Base-by-base conservation (phyloP, 139 green algal species). In the Chlamydomonas sp. region DNA sequence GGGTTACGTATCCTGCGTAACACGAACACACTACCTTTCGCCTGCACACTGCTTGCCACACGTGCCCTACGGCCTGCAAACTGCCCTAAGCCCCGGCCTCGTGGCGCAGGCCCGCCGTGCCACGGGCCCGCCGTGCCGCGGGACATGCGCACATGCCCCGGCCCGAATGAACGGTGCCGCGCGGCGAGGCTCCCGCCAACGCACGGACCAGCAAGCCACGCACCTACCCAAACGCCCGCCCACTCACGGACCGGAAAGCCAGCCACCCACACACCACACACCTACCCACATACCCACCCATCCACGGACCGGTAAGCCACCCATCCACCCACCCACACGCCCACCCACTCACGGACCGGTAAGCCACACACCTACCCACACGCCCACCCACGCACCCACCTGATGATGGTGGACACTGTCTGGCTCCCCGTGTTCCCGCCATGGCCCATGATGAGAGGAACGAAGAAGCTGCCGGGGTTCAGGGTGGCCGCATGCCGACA, bases 401-500 rank as follows among this genome's bases (percentile, higher is more conserved):
- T 85, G 49, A 97, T 97, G 16, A 97, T 84, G 1, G 92, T 96
- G 68, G 91, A 92, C 5, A 96, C 94, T 58, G 89, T 86, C 83
- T 97, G 95, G 8, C 90, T 95, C 66, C 95, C 95, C 0, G 95
- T 96, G 92, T 97, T 97, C 83, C 95, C 95, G 59, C 94, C 95
- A 85, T 97, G 95, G 0, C 95, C 95, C 81, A 97, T 96, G 60
- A 97, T 91, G 7, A 97, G 90, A 0, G 95, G 95, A 49, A 97
- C 92, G 68, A 96, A 96, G 88, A 95, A 96, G 90, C 91, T 94
- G 80, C 18, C 80, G 58, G 5, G 79, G 6, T 14, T 3, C 69
- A 10, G 5, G 17, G 60, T 3, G 60, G 76, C 58, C 66, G 31
- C 9, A 66, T 57, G 58, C 8, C n/a, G 14, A 6, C 4, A 75